Percentiles rank a stretch among this genome's conserved stretches.
These are phyloP conservation scores for Diversispora eburnea DNA, from an alignment of 192 early-diverging fungal genomes.

Conservation along the genomic window DNA sequence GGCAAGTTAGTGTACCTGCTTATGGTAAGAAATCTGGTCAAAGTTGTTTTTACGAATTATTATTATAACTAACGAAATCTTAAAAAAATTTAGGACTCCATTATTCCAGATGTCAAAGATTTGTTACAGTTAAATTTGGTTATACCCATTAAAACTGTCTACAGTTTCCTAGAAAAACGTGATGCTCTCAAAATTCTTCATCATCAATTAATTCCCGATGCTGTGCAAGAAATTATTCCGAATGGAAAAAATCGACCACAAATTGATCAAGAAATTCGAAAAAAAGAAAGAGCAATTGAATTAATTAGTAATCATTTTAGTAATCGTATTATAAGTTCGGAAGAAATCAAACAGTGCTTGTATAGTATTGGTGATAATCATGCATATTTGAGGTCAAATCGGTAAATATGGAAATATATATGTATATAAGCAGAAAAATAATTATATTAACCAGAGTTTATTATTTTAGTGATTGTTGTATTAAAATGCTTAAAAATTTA, in stretches of 20 bases:
- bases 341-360: constrained; percentile 78
- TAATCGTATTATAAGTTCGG: constrained; percentile 47
- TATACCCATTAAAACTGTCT: constrained; percentile 86
- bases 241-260: constrained; percentile 61
- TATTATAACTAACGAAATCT: not conserved
- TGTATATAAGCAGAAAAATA: not conserved
- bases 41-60: not conserved
- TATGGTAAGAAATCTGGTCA: constrained; percentile 36
- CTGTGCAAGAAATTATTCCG: constrained; percentile 69
- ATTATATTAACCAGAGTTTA: not conserved
- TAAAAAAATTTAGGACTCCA: constrained; percentile 54
- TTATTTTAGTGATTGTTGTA: constrained; percentile 80
- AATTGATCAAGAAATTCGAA: constrained; percentile 81
- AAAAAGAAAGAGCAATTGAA: constrained; percentile 92
- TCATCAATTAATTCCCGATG: constrained; percentile 72
- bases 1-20: constrained; percentile 96
- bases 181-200: constrained; percentile 66
- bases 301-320: constrained; percentile 74
- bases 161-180: constrained; percentile 66
- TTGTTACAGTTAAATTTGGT: constrained; percentile 80
- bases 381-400: constrained; percentile 80
- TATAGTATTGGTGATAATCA: constrained; percentile 99
- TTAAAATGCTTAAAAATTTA: constrained; percentile 82
- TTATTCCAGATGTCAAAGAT: constrained; percentile 66
- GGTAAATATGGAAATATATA: constrained; percentile 36